Base-by-base conservation (phyloP, 257 asterid species). In the Asclepias syriaca region DNA sequence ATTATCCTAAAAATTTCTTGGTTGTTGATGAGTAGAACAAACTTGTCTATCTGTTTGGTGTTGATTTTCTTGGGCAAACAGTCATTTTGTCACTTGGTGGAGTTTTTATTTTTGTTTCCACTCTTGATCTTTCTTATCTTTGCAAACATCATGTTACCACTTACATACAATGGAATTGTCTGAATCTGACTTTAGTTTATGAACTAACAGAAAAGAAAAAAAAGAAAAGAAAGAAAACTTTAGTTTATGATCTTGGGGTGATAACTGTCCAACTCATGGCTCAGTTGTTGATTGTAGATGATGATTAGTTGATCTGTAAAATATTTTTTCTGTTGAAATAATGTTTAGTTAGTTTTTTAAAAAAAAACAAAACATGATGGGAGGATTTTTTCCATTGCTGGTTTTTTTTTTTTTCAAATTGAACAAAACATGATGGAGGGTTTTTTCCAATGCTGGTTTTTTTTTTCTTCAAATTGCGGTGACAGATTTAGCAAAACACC, bases 241-340 rank as follows among this genome's bases (percentile, higher is more conserved):
- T 29, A 29, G 3, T 29, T 49, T 60, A 32, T 49, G 54, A 32
- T 3, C 46, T 55, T 65, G 50, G 39, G 40, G 59, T 13, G 16
- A n/a, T n/a, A 49, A 37, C 34, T 65, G 37, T 1, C 75, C 64
- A 1, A 58, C 21, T 10, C 58, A 32, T 65, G 48, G 58, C 46
- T 46, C 12, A 68, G 80, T 75, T 65, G 84, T 63, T 72, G 78
- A 57, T 57, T 74, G 61, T 77, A 72, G 84, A 65, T 76, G 83
- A 76, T 45, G 57, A 80, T 72, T 80, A 80, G 84, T 76, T 80
- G 84, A 77, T 69, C 81, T 56, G 77, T 80, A 34, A 72, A 72
- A 65, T 16, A 39, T 75, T 72, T 69, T 64, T 61, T 43, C 65
- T 43, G 66, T 53, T 16, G 50, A 40, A 61, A 55, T 46, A 68